Base-by-base conservation (phyloP, 495 filamentous ascomycete species). In the Lichenothelia convexa region DNA sequence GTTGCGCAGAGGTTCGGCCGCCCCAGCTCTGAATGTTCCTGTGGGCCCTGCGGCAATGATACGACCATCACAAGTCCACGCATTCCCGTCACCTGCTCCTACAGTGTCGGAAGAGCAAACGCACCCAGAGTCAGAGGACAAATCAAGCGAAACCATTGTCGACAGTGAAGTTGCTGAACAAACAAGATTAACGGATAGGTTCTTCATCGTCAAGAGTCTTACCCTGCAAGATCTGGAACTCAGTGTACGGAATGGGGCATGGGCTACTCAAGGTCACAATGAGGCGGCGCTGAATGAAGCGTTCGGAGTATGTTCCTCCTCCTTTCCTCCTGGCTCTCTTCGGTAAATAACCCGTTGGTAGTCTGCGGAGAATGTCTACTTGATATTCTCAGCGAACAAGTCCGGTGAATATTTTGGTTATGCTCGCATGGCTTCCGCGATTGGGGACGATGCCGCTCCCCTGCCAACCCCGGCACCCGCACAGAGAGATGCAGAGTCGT, bases 371-470 rank as follows among this genome's bases (percentile, higher is more conserved):
- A 78, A 82, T 49, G 85, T 95, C n/a, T 94, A 87, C 48, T 65
- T 97, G 21, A 75, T 97, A 18, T 97, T 97, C 55, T 94, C 86
- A 11, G 89, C 86, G 9, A 97, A 95, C 58, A 95, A 94, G 48
- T 95, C 89, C 0, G 89, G 89, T 15, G 89, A 94, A 56, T 97
- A 94, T 47, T 94, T 89, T 54, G 89, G 89, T 18, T 93, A 92
- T 44, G 89, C 86, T 11, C 73, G 81, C 27, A 97, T 95, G 89
- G 64, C 65, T 13, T 94, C 89, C 33, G 65, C 71, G 5, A 93
- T 94, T 46, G 72, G 85, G 36, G 75, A 87, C 46, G 69, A 75
- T 19, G 65, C 73, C 0, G 70, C 82, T 34, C 64, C 77, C 45
- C 56, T 63, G n/a, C 76, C 74, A 50, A 62, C 70, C 0, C 65